Percentiles rank a stretch among this genome's conserved stretches.
These are phyloP conservation scores for Kwoniella botswanensis DNA, from an alignment of 768 basidiomycete genomes.

Conservation along the genomic window DNA sequence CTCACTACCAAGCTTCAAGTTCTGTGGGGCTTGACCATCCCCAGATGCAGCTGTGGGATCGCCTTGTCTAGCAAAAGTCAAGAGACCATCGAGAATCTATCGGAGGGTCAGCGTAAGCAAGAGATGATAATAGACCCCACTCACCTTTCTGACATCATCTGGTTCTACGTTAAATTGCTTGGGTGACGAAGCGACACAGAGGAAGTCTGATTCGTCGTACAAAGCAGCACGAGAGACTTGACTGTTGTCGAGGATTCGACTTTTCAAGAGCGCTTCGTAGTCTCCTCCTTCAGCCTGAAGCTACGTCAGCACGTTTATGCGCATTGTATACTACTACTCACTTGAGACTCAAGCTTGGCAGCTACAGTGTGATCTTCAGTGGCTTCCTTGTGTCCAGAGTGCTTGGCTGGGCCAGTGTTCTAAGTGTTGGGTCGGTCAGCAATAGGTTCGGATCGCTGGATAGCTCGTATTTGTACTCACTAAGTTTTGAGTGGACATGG, in stretches of 20 bases:
- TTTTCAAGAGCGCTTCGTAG: conserved; percentile 35
- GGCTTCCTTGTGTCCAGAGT: conserved; percentile 40
- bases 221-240: conserved; percentile 37
- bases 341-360: conserved; percentile 22
- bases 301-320: background rate
- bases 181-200: conserved; percentile 29
- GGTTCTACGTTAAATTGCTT: conserved; percentile 34
- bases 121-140: background rate
- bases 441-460: background rate
- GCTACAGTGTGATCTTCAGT: conserved; percentile 33
- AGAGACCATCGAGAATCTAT: conserved; percentile 41
- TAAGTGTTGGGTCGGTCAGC: conserved; percentile 2
- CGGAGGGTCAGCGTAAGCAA: conserved; percentile 11
- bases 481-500: conserved; percentile 25
- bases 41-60: conserved; percentile 41
- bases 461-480: background rate
- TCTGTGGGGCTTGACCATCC: conserved; percentile 33
- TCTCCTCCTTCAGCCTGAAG: conserved; percentile 34
- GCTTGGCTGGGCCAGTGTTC: conserved; percentile 30
- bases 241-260: conserved; percentile 28
- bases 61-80: conserved; percentile 34
- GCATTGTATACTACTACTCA: background rate
- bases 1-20: conserved; percentile 35
- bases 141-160: conserved; percentile 42
- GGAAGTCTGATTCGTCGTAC: conserved; percentile 37